Evolutionary conservation across 169 alveolate genomes (phyloP).

Genomic region (Plasmodium cynomolgi): DNA sequence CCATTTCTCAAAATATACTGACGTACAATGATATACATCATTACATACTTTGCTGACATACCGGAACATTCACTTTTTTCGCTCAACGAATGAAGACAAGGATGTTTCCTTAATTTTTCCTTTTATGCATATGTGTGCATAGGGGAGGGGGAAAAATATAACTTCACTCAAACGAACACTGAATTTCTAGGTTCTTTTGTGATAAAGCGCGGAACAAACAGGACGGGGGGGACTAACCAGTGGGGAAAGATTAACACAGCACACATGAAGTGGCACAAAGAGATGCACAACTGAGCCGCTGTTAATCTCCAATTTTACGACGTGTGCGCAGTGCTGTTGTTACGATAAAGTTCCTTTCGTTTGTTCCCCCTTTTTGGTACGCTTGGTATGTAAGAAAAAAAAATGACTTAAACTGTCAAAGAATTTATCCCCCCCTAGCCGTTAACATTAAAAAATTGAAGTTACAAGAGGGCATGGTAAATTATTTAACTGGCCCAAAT

Average conservation of each 20-base stretch:
- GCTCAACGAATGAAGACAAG: background rate
- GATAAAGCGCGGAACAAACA: background rate
- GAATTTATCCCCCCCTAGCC: background rate
- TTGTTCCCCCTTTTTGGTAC: background rate
- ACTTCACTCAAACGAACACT: background rate
- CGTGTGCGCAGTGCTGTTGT: background rate
- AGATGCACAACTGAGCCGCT: background rate
- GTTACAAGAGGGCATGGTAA: background rate
- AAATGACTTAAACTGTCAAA: background rate
- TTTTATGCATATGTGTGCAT: slow-evolving; percentile 53
- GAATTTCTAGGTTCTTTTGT: slow-evolving; percentile 8
- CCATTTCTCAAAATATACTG: background rate
- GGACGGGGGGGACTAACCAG: background rate
- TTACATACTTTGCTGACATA: background rate
- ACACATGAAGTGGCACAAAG: background rate
- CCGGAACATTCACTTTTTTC: background rate
- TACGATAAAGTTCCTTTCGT: background rate
- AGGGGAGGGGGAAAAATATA: background rate
- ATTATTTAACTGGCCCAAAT: background rate
- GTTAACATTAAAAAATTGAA: background rate
- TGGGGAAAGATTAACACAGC: background rate
- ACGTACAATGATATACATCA: background rate
- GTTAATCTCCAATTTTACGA: background rate
- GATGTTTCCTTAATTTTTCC: background rate
- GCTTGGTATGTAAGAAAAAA: background rate